Percentiles rank a stretch among this genome's conserved stretches.
phyloP scores from a whole-genome alignment of 768 basidiomycete species.

The Xerocomellus chrysenteron region DNA sequence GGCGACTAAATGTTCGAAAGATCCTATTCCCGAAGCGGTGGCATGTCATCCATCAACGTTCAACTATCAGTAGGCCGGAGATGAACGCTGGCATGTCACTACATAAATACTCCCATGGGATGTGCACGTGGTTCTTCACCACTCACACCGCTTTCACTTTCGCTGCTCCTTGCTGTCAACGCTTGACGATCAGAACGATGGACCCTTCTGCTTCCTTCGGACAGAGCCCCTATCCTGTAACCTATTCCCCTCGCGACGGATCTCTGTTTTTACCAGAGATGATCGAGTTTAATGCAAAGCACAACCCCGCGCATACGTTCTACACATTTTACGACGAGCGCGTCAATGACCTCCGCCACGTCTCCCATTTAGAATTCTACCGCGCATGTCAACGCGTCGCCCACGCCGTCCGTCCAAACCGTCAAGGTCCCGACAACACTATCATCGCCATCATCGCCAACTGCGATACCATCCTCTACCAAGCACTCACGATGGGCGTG shows the following conservation, averaged over 20 bases:
- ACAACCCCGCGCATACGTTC: conserved; percentile 33
- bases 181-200: too few species aligned
- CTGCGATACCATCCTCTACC: conserved; percentile 43
- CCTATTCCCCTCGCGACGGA: conserved; percentile 32
- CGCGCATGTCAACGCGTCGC: conserved; percentile 46
- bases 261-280: conserved; percentile 27
- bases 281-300: conserved; percentile 26
- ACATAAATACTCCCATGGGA: too few species aligned
- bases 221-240: neutral
- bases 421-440: conserved; percentile 31
- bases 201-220: too few species aligned
- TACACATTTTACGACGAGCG: conserved; percentile 32
- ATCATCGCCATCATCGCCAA: conserved; percentile 39
- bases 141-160: too few species aligned
- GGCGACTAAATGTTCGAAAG: too few species aligned
- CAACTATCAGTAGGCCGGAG: too few species aligned
- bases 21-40: too few species aligned
- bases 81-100: too few species aligned
- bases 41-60: too few species aligned
- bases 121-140: too few species aligned
- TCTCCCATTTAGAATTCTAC: conserved; percentile 44
- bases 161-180: too few species aligned
- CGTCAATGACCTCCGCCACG: conserved; percentile 17
- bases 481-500: conserved; percentile 38
- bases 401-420: conserved; percentile 36